These are phyloP conservation scores for Kodamaea hsintzibuensis DNA, from an alignment of 805 yeast genomes.

Conservation along the genomic window DNA sequence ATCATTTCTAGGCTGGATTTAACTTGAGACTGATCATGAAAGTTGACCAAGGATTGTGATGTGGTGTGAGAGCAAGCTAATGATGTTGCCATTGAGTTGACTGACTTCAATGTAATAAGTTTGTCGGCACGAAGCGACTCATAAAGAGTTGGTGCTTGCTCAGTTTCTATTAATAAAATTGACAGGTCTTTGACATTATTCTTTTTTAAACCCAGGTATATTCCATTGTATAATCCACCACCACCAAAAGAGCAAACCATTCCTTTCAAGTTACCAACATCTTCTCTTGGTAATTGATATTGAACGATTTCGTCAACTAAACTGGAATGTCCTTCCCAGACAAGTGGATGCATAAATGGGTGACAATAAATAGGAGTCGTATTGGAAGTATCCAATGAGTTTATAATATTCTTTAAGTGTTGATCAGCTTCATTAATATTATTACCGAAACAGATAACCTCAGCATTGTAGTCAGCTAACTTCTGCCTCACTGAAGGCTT, in stretches of 20 bases:
- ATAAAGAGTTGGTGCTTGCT: conserved; percentile 60
- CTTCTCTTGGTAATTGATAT: conserved; percentile 22
- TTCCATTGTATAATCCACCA: conserved; percentile 57
- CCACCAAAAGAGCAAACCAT: conserved; percentile 59
- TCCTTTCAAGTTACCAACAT: conserved; percentile 34
- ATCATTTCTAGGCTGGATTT: conserved; percentile 25
- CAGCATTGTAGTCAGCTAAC: conserved; percentile 51
- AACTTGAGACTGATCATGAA: conserved; percentile 14
- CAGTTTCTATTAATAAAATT: conserved; percentile 54
- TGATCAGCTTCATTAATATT: conserved; percentile 53
- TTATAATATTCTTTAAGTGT: conserved; percentile 34
- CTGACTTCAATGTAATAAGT: conserved; percentile 25
- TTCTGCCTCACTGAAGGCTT: conserved; percentile 46
- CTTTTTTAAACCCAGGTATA: conserved; percentile 44
- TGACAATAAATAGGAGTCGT: conserved; percentile 50
- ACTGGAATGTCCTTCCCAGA: conserved; percentile 57
- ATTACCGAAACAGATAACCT: conserved; percentile 46
- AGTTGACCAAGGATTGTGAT: conserved; percentile 45
- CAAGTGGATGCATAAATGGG: conserved; percentile 51
- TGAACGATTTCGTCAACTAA: conserved; percentile 47
- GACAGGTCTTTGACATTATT: conserved; percentile 29
- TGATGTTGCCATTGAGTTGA: conserved; percentile 60
- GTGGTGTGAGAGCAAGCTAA: conserved; percentile 65
- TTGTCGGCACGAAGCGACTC: conserved; percentile 28
- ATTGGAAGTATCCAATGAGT: conserved; percentile 14